These are phyloP conservation scores for Aspergillus unguis DNA, from an alignment of 2,329 filamentous ascomycete species.

Conservation along the genomic window DNA sequence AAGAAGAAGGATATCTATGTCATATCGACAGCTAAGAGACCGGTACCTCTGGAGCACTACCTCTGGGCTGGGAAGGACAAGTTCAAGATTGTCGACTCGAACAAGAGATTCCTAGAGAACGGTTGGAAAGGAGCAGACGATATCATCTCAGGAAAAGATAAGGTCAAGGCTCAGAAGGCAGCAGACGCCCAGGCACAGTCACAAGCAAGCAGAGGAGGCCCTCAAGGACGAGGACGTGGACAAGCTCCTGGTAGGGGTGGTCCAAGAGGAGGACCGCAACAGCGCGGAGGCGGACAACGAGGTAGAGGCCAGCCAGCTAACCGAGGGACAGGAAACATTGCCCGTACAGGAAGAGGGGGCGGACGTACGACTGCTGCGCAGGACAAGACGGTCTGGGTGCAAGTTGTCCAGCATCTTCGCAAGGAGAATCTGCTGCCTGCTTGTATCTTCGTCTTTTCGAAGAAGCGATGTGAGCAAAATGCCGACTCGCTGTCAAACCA, in stretches of 20 bases:
- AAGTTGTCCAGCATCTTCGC: constrained; percentile 84
- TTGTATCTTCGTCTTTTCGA: constrained; percentile 98
- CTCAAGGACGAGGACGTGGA: constrained; percentile 53
- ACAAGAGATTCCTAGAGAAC: constrained; percentile 86
- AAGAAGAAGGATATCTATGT: constrained; percentile 99
- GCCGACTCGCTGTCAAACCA: constrained; percentile 92
- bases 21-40: constrained; percentile 93
- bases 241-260: constrained; percentile 49
- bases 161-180: constrained; percentile 57
- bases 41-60: constrained; percentile 92
- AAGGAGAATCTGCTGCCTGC: constrained; percentile 84
- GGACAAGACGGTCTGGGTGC: constrained; percentile 95
- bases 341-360: constrained; percentile 77
- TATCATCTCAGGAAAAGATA: constrained; percentile 76
- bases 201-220: constrained; percentile 52
- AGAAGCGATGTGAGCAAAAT: constrained; percentile 95
- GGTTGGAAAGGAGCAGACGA: constrained; percentile 95
- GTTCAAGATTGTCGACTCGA: constrained; percentile 88
- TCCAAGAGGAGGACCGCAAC: constrained; percentile 45
- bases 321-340: constrained; percentile 77
- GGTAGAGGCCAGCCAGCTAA: constrained; percentile 56
- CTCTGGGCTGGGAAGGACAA: constrained; percentile 92
- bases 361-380: constrained; percentile 87
- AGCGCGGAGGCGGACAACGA: constrained; percentile 44
- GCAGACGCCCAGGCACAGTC: constrained; percentile 51